Evolutionary conservation across 306 rosid species (phyloP), one percentile per base, ranked within the genome.

Genomic region (Fragaria ananassa): DNA sequence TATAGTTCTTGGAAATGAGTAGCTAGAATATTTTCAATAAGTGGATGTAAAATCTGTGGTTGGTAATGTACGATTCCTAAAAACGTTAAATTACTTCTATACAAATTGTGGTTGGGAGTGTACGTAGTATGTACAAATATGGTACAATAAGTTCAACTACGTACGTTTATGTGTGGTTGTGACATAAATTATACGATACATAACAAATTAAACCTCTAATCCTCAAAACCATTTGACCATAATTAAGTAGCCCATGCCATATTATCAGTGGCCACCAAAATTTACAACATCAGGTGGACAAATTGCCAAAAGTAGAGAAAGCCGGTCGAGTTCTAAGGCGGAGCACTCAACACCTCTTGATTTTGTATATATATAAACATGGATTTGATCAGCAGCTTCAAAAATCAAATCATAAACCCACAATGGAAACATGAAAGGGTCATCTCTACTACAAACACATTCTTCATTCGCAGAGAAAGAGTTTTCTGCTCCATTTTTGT

Each of bases 141-240:
- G 68, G 68, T 60, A 10, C 64, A 58, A 23, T 1, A 23, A 21
- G 64, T 61, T 61, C 34, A 29, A 25, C 66, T 61, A 31, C 67
- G 42, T 61, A 61, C 67, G 67, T 31, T 31, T 61, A 27, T 29
- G 67, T 61, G 67, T 61, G 42, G 42, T 6, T 31, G 67, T 61
- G n/a, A 61, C n/a, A 14, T 61, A 29, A 12, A 31, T 8, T 31
- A 62, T 62, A 62, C 42, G 44, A 62, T 62, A 62, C 35, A 62
- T 62, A 62, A 31, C 68, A 31, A 61, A 62, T 62, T 6, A 62
- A 62, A 31, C 21, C 65, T 31, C 42, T 7, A 62, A 31, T 31
- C 42, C 68, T 62, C 18, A 31, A 42, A 62, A 62, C 42, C 68
- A 31, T 62, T 62, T 62, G 42, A 62, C 68, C 68, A 62, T 13